These are phyloP conservation scores for Colletotrichum sp. DNA, from an alignment of 2,329 filamentous ascomycete species.

Conservation along the genomic window DNA sequence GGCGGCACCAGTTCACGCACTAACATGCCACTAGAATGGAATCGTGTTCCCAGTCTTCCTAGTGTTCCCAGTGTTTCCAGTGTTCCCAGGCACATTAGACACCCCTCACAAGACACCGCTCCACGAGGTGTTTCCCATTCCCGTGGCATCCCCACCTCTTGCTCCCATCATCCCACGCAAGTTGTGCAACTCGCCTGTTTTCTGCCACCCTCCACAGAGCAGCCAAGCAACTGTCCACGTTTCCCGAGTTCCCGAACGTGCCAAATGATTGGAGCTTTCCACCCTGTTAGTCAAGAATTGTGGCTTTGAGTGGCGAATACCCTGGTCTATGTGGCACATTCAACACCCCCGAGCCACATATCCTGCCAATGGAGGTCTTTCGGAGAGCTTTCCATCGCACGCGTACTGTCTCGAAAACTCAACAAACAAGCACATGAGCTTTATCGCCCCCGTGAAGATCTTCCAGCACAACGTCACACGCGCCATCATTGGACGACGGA, in stretches of 20 bases:
- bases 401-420: not conserved
- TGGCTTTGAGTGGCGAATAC: not conserved
- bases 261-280: not conserved
- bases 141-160: not conserved
- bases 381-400: not conserved
- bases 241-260: not conserved
- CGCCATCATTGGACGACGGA: not conserved
- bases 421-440: not conserved
- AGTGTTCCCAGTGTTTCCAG: not conserved
- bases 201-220: not conserved
- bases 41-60: not conserved
- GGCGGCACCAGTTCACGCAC: not conserved
- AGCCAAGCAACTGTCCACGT: not conserved
- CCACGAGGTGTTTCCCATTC: not conserved
- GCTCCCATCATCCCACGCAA: not conserved
- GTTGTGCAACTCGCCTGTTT: not conserved
- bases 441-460: not conserved
- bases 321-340: not conserved
- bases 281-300: not conserved
- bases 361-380: not conserved
- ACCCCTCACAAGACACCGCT: not conserved
- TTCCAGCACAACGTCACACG: not conserved
- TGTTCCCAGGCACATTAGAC: not conserved
- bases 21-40: not conserved
- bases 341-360: not conserved